Conservation (phyloP, 495 filamentous ascomycete genomes). For the Staphylotrichum longicolle region DNA sequence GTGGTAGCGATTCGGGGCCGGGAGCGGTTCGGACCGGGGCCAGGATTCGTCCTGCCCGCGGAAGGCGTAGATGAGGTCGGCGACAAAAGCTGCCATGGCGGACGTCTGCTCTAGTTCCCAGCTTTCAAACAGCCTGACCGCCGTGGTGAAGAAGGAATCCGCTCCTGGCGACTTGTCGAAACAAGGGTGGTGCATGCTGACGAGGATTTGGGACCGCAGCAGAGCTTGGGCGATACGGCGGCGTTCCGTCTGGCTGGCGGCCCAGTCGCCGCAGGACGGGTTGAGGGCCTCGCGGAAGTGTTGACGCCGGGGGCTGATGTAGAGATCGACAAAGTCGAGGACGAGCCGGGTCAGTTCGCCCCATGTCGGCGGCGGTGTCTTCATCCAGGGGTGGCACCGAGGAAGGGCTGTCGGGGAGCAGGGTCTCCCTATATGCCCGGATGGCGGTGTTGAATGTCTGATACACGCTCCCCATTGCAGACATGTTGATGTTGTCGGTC, state of each 20-base stretch:
- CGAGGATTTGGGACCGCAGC: background rate
- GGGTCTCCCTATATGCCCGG: background rate
- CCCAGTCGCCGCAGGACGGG: background rate
- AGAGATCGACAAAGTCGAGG: slow-evolving; percentile 2
- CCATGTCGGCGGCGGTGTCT: slow-evolving; percentile 5
- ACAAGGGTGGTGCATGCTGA: background rate
- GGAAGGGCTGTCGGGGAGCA: background rate
- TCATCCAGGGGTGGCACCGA: background rate
- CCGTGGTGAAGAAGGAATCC: background rate
- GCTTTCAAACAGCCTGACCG: slow-evolving; percentile 2
- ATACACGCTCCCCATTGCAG: background rate
- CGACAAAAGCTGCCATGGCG: background rate
- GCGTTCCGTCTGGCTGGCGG: slow-evolving; percentile 3
- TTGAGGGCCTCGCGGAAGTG: background rate
- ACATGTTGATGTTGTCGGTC: slow-evolving; percentile 1
- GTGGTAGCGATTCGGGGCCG: background rate
- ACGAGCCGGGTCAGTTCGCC: background rate
- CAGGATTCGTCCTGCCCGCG: background rate
- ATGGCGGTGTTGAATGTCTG: slow-evolving; percentile 3
- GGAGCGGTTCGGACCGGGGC: background rate
- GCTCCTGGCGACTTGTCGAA: background rate
- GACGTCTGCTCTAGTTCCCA: slow-evolving; percentile 11
- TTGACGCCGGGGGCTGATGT: background rate
- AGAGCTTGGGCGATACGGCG: slow-evolving; percentile 10
- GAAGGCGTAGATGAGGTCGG: background rate